Conservation (phyloP, 139 green algal species). For the Haematococcus lacustris region DNA sequence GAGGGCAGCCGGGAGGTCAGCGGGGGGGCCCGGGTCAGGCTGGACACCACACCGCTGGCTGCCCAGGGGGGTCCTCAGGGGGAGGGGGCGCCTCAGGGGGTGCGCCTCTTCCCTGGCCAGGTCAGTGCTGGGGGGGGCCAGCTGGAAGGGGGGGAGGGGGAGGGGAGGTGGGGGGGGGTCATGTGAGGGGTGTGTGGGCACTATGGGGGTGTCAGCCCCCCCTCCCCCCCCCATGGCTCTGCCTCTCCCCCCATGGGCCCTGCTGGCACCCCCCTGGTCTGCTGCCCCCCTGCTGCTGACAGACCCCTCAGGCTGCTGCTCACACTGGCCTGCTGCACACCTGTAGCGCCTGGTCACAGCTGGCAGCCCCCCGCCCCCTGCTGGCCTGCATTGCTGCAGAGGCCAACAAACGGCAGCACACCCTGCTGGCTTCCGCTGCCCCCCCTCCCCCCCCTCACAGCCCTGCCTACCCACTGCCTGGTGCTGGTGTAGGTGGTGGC, state of each 20-base stretch:
- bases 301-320: no score
- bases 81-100: no score
- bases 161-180: not conserved
- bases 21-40: slow-evolving; percentile 50
- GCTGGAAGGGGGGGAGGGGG: not conserved
- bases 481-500: slow-evolving; percentile 43
- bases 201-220: no score
- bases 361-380: not conserved
- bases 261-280: no score
- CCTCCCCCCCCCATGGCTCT: no score
- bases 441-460: not conserved
- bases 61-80: no score
- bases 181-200: not conserved
- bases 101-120: slow-evolving; percentile 68
- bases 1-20: slow-evolving; percentile 57
- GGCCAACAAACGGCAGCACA: not conserved
- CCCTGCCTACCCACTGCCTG: not conserved
- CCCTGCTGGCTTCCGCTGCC: not conserved
- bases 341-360: not conserved
- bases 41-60: slow-evolving; percentile 58
- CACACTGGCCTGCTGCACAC: not conserved
- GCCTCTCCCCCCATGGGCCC: no score
- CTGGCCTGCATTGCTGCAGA: not conserved
- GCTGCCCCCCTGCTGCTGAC: no score
- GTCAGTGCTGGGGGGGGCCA: slow-evolving; percentile 11